Base-by-base conservation (phyloP, 2,329 filamentous ascomycete genomes). In the Diaporthe citri region DNA sequence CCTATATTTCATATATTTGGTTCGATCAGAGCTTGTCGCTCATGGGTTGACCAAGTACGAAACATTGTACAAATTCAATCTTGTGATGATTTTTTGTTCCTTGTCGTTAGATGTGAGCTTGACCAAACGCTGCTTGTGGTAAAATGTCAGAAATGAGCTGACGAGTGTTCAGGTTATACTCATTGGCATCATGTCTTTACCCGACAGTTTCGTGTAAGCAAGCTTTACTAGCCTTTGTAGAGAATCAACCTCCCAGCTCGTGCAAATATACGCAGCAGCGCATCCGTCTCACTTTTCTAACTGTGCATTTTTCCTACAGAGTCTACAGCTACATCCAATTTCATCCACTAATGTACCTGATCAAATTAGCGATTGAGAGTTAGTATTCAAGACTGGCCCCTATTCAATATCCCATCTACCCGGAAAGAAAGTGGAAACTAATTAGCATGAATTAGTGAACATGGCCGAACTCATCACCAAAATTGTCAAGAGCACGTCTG, bases 351-450 rank as follows among this genome's bases (percentile, higher is more conserved):
- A 83, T 84, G 8, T 88, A 87, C 78, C 80, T 87, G 31, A 81
- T 87, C 75, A 89, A 89, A 76, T 82, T 89, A 34, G 84, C 87
- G 77, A 88, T 89, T 78, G 87, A 88, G 78, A 86, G 64, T 69
- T 0, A 69, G 64, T 67, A 28, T 4, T 41, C n/a, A 25, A 28
- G 15, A 39, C 2, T 15, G 9, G 5, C 1, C 4, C 10, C 15
- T 8, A 31, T 31, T 5, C 31, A 31, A 31, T 31, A 31, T 3
- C 31, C 31, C 31, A 31, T 31, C 31, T 3, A 31, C 31, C 31
- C 20, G 46, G 22, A 22, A 2, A n/a, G 25, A 48, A 31, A 31
- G 2, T 31, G 9, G 60, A 64, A 43, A 22, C 34, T 67, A 51
- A 69, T 15, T 6, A 2, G 9, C 2, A 0, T 25, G 7, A 4